A percentile compares a stretch with the other conserved stretches of the same genome.
These are phyloP conservation scores for Isoetes taiwanensis DNA, from an alignment of 75 land plant genomes.

Conservation along the genomic window DNA sequence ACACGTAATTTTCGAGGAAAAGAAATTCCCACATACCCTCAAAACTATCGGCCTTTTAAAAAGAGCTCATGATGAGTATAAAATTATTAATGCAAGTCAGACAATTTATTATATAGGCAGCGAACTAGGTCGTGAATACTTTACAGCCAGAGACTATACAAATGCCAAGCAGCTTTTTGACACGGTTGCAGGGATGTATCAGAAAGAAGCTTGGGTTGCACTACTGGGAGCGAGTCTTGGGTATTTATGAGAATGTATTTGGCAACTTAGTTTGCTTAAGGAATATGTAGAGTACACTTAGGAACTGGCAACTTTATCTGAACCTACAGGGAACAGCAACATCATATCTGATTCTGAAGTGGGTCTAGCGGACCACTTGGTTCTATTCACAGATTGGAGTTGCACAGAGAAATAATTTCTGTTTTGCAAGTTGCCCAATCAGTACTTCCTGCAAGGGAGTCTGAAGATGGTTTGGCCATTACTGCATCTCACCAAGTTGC, in stretches of 20 bases:
- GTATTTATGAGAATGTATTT: slow-evolving; percentile 67
- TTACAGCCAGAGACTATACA: slow-evolving; percentile 36
- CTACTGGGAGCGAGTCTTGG: slow-evolving; percentile 71
- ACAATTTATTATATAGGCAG: slow-evolving; percentile 39
- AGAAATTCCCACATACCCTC: slow-evolving; percentile 58
- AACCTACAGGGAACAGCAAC: background rate
- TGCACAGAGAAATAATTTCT: slow-evolving; percentile 48
- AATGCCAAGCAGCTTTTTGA: slow-evolving; percentile 71
- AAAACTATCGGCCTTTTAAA: slow-evolving; percentile 62
- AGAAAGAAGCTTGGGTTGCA: slow-evolving; percentile 77
- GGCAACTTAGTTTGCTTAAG: slow-evolving; percentile 32
- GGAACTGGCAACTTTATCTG: slow-evolving; percentile 85
- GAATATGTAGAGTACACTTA: slow-evolving; percentile 76
- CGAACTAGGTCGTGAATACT: slow-evolving; percentile 82
- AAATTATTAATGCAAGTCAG: slow-evolving; percentile 35
- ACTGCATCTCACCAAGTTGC: slow-evolving; percentile 33
- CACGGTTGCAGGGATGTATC: slow-evolving; percentile 48
- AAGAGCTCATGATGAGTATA: slow-evolving; percentile 66
- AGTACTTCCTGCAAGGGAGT: slow-evolving; percentile 12
- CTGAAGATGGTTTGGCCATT: slow-evolving; percentile 16
- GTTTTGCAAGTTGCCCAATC: slow-evolving; percentile 29
- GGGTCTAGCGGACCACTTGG: slow-evolving; percentile 58
- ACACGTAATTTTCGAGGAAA: slow-evolving; percentile 50
- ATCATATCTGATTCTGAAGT: slow-evolving; percentile 22
- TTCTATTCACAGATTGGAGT: slow-evolving; percentile 29